A percentile compares a stretch with the other conserved stretches of the same genome.
phyloP scores from a whole-genome alignment of 108 stramenopile species.

The Nitzschia putrida region DNA sequence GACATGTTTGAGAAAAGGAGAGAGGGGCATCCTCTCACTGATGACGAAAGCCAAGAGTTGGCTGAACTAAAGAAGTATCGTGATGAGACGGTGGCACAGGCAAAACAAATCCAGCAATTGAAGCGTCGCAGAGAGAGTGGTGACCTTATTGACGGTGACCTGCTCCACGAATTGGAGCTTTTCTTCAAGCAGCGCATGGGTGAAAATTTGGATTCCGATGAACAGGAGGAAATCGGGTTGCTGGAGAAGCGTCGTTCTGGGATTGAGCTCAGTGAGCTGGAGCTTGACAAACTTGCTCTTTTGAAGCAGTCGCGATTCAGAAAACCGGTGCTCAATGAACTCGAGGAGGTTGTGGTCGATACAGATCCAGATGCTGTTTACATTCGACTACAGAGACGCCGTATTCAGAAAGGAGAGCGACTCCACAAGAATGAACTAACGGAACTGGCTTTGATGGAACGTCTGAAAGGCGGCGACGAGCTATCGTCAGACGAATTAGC shows the following conservation, averaged over 20 bases:
- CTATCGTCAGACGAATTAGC: slow-evolving; percentile 16
- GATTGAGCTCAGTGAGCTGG: slow-evolving; percentile 15
- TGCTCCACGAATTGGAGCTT: slow-evolving; percentile 16
- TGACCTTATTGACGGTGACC: neutral
- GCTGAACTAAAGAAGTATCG: slow-evolving; percentile 9
- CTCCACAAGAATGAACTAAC: slow-evolving; percentile 20
- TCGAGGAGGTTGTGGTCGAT: neutral
- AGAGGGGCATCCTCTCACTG: slow-evolving; percentile 18
- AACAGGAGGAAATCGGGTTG: neutral
- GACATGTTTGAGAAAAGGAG: slow-evolving; percentile 18
- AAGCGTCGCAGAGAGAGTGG: neutral
- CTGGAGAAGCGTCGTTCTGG: slow-evolving; percentile 5
- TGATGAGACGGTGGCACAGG: neutral
- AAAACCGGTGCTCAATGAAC: neutral
- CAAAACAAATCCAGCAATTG: slow-evolving; percentile 4
- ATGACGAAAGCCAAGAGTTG: slow-evolving; percentile 29
- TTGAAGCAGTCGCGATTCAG: neutral
- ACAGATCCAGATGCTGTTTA: neutral
- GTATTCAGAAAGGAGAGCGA: slow-evolving; percentile 18
- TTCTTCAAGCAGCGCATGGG: neutral
- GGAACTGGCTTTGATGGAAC: slow-evolving; percentile 21
- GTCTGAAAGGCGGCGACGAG: slow-evolving; percentile 11
- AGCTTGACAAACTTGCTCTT: slow-evolving; percentile 10
- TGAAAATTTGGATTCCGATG: neutral
- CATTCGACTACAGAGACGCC: slow-evolving; percentile 2